Evolutionary conservation across 2,329 filamentous ascomycete species (phyloP), one percentile per base, ranked within the genome.

Genomic region (Curvularia hawaiiensis): DNA sequence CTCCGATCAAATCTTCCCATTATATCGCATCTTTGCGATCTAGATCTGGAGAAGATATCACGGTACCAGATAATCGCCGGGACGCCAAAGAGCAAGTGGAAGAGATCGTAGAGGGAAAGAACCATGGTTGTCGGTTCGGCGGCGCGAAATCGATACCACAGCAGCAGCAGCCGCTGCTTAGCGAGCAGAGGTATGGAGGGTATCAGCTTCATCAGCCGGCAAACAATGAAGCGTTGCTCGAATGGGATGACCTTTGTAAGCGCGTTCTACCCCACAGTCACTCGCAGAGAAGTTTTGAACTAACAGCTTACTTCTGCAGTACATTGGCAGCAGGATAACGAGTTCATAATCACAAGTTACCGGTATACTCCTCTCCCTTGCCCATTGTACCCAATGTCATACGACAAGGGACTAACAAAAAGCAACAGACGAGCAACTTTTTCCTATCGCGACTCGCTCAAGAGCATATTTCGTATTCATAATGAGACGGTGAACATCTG

Each of bases 401-500:
- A 31, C 20, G 11, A 33, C 30, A 47, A 14, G 7, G 3, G 22
- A 8, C 12, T 47, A n/a, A 47, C 44, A 22, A 22, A 7, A 35
- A 16, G 6, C 10, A 31, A 7, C 14, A 50, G 51, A 46, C 40
- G 28, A 54, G 55, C 51, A 8, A 47, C 46, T 3, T 39, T 35
- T 33, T 54, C 51, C 7, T 58, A 50, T 22, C n/a, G 22, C 2
- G 33, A 26, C 20, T 58, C 51, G 16, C 26, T 58, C 16, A 45
- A 35, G 28, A 49, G 56, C 22, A 18, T 46, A 11, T 22, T 56
- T 18, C 39, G 40, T 6, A 8, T 59, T 4, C 56, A 52, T 18
- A 59, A 59, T 49, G 52, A 59, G 44, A 48, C 48, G 11, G 56
- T 59, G 4, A 56, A 59, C 14, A 59, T 56, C 12, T 59, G 44